Evolutionary conservation across 768 basidiomycete genomes (phyloP), one percentile per base, ranked within the genome.

Genomic region (Dioszegia hungarica): DNA sequence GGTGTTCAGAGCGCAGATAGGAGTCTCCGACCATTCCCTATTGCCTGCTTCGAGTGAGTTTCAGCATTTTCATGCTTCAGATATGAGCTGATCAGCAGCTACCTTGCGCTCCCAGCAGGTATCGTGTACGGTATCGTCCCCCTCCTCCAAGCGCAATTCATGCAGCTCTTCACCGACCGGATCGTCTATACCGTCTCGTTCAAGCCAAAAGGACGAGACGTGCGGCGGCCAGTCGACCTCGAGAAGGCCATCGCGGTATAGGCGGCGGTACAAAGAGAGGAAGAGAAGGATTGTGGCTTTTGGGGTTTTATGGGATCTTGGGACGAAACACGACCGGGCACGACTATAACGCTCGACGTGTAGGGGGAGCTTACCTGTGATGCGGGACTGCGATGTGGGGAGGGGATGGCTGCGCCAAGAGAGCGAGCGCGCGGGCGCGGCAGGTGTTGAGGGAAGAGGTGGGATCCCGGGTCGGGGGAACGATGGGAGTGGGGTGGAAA

Each of bases 91-190:
- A 41, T 27, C 12, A 12, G 14, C 11, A 59, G 58, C 46, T 68
- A 64, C 66, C 47, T 65, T 29, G 60, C 60, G n/a, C 49, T 72
- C 38, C 70, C 70, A 37, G 59, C 61, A 22, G 62, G 62, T 52
- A 60, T 69, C 44, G 39, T 65, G 25, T 69, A 67, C 51, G 70
- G 67, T n/a, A 60, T 66, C 48, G 56, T 69, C 43, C 68, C 70
- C 37, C 54, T 69, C 34, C 47, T 69, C 36, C 65, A 69, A 48
- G 65, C 67, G 6, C 70, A 72, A 31, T 63, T 69, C 57, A 60
- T 66, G 53, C 70, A 72, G 48, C 54, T 72, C 46, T 69, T 66
- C 55, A 72, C 67, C 10, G 60, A 72, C 50, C 61, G 61, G 36
- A 54, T 63, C 39, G 59, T 49, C 25, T 66, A 66, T 45, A 66